A percentile compares a stretch with the other conserved stretches of the same genome.
Conservation (phyloP, 2,329 filamentous ascomycete genomes). For the Alternaria hordeiaustralica region DNA sequence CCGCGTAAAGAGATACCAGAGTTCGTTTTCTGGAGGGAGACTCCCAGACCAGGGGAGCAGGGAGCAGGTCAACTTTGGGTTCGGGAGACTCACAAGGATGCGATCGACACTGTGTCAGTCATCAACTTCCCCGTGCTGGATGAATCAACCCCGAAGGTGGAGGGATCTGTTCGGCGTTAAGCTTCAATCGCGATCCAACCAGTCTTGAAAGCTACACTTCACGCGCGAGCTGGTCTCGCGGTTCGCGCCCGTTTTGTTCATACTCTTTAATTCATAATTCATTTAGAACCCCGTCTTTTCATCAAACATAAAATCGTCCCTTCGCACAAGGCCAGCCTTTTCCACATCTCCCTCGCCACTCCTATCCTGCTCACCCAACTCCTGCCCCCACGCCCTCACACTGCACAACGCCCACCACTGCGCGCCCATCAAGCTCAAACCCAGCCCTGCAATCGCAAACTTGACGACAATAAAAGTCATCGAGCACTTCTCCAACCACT, state of each 20-base stretch:
- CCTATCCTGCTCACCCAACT: conserved; percentile 6
- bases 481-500: conserved; percentile 38
- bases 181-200: background rate
- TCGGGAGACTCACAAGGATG: conserved; percentile 27
- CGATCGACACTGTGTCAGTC: background rate
- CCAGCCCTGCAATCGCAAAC: conserved; percentile 27
- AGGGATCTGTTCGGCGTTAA: background rate
- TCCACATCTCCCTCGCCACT: conserved; percentile 17
- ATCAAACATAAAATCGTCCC: background rate
- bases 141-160: background rate
- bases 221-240: background rate
- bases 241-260: background rate
- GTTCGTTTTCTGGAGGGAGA: conserved; percentile 33
- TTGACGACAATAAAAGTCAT: conserved; percentile 32
- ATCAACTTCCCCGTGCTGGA: conserved; percentile 32
- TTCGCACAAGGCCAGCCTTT: conserved; percentile 14
- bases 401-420: conserved; percentile 45
- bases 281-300: conserved; percentile 17
- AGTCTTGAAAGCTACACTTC: background rate
- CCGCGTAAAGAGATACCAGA: conserved; percentile 17
- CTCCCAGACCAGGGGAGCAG: background rate
- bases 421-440: conserved; percentile 34
- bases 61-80: conserved; percentile 26
- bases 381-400: conserved; percentile 38
- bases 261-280: conserved; percentile 11